Evolutionary conservation across 164 flowering plant species (phyloP).

Genomic region (Chloranthus sessilifolius): DNA sequence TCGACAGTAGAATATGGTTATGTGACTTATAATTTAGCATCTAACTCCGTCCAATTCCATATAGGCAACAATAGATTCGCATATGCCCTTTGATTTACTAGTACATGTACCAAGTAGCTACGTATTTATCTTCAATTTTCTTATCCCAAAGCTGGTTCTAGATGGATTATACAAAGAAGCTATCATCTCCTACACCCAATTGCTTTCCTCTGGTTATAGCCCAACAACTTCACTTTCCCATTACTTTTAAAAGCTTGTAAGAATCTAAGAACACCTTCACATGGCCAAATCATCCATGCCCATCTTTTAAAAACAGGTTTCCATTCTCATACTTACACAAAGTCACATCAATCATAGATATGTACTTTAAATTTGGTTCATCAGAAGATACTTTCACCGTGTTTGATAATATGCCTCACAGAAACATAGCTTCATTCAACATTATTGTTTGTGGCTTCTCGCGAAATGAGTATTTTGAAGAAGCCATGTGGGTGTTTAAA

Average conservation of each 20-base stretch:
- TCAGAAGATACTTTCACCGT: slow-evolving; percentile 34
- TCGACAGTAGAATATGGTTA: no score
- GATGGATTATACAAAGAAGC: slow-evolving; percentile 52
- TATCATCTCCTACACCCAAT: slow-evolving; percentile 30
- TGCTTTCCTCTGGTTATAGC: slow-evolving; percentile 28
- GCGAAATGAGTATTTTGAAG: slow-evolving; percentile 32
- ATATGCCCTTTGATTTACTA: no score
- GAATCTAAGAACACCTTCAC: slow-evolving; percentile 25
- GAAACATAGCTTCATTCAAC: slow-evolving; percentile 38
- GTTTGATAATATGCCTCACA: slow-evolving; percentile 57
- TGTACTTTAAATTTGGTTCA: slow-evolving; percentile 37
- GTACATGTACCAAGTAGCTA: no score
- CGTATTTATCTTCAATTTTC: no score
- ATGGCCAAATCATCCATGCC: slow-evolving; percentile 47
- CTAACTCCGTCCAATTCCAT: no score
- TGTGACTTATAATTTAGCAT: no score
- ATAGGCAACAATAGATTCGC: no score
- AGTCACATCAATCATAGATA: slow-evolving; percentile 36
- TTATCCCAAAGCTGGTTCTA: slow-evolving; percentile 36
- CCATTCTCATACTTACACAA: slow-evolving; percentile 24
- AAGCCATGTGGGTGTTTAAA: slow-evolving; percentile 36
- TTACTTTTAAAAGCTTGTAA: slow-evolving; percentile 65
- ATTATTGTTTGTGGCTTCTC: slow-evolving; percentile 52
- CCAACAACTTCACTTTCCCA: slow-evolving; percentile 52
- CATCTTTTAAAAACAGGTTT: slow-evolving; percentile 53